Evolutionary conservation across 1,284 basidiomycete genomes (phyloP).

Genomic region (Fistulina hepatica): DNA sequence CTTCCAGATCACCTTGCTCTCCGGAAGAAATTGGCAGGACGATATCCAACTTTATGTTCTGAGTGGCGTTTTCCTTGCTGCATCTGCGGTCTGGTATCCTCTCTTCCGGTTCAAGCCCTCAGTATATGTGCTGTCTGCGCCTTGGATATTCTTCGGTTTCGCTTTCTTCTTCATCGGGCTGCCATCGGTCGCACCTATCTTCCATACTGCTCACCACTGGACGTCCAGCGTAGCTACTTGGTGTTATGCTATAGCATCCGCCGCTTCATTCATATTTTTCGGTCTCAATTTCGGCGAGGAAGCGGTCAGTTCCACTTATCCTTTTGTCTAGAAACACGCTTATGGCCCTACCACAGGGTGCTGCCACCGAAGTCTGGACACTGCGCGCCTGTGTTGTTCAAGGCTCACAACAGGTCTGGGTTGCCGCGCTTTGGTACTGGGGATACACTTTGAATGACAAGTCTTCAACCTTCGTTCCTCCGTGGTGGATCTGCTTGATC

Average conservation of each 20-base stretch:
- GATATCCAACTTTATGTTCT: constrained; percentile 83
- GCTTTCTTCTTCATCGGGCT: constrained; percentile 87
- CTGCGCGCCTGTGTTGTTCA: constrained; percentile 84
- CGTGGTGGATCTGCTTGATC: constrained; percentile 77
- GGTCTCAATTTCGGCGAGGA: constrained; percentile 94
- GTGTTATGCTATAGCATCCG: constrained; percentile 81
- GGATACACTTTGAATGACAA: constrained; percentile 65
- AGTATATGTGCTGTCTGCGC: constrained; percentile 72
- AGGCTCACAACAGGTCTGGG: constrained; percentile 89
- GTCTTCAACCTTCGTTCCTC: constrained; percentile 37
- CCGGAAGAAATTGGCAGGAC: constrained; percentile 75
- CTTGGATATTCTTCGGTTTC: constrained; percentile 82
- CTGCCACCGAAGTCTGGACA: constrained; percentile 87
- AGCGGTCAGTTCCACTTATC: constrained; percentile 43
- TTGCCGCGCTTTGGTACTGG: constrained; percentile 92
- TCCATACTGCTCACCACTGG: constrained; percentile 50
- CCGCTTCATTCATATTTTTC: constrained; percentile 85
- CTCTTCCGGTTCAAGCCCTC: constrained; percentile 84
- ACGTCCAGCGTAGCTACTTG: constrained; percentile 76
- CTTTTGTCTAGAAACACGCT: constrained; percentile 15
- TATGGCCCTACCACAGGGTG: constrained; percentile 42
- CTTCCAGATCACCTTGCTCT: constrained; percentile 85
- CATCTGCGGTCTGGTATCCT: constrained; percentile 83
- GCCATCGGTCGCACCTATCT: constrained; percentile 60
- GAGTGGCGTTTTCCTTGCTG: constrained; percentile 74